Conservation (phyloP, 2,329 filamentous ascomycete genomes). For the Hypoxylon rubiginosum region DNA sequence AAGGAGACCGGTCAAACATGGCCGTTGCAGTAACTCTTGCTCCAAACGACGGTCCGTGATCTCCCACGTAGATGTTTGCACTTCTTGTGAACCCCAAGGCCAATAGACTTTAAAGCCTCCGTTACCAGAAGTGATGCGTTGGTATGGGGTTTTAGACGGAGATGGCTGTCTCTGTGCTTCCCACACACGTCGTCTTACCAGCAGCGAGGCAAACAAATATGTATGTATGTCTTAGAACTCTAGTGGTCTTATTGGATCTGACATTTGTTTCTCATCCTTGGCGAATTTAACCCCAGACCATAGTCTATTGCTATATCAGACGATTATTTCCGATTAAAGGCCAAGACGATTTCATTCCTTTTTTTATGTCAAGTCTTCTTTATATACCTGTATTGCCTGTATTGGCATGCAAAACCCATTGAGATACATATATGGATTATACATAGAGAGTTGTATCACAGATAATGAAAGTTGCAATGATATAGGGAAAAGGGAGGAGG, state of each 20-base stretch:
- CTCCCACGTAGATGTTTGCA: slow-evolving; percentile 1
- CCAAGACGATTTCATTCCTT: no score
- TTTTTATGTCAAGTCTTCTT: background rate
- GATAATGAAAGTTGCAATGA: background rate
- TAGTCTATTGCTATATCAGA: background rate
- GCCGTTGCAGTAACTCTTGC: background rate
- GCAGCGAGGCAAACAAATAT: background rate
- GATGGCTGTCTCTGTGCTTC: background rate
- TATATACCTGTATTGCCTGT: background rate
- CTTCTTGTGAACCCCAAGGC: slow-evolving; percentile 3
- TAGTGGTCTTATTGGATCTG: background rate
- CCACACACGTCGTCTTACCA: background rate
- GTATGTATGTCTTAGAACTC: background rate
- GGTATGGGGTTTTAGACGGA: background rate
- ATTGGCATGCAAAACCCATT: no score
- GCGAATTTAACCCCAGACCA: background rate
- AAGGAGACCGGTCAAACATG: background rate
- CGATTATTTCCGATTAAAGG: background rate
- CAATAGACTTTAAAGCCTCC: background rate
- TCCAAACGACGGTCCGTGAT: background rate
- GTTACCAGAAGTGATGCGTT: background rate
- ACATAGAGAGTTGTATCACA: background rate
- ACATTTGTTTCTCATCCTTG: background rate
- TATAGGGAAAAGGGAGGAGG: background rate
- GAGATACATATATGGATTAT: background rate